Evolutionary conservation across 2,329 filamentous ascomycete species (phyloP).

Genomic region (Fusarium armeniacum): DNA sequence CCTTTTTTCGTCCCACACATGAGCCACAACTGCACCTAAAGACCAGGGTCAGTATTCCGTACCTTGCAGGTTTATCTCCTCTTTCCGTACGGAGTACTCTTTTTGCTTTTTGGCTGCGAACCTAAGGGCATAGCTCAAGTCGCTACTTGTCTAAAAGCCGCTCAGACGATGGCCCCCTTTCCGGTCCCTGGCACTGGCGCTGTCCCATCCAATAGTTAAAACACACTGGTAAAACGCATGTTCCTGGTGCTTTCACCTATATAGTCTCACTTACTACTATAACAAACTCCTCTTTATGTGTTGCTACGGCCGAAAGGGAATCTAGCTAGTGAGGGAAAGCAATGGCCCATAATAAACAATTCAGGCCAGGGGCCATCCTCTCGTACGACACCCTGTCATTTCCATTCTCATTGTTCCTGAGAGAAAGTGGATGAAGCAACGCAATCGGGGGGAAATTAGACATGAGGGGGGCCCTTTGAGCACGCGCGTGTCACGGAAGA

Average conservation of each 20-base stretch:
- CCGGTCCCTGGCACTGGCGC: background rate
- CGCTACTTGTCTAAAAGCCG: background rate
- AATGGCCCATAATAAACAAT: constrained; percentile 24
- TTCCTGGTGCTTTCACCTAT: constrained; percentile 21
- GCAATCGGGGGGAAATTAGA: constrained; percentile 43
- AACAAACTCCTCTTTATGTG: constrained; percentile 12
- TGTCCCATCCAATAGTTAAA: constrained; percentile 4
- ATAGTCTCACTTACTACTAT: constrained; percentile 20
- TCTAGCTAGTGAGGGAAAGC: constrained; percentile 30
- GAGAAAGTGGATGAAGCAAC: constrained; percentile 34
- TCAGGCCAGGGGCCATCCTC: constrained; percentile 3
- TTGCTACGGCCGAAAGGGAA: constrained; percentile 14
- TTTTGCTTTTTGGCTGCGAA: constrained; percentile 27
- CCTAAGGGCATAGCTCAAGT: constrained; percentile 20
- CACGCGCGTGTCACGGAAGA: constrained; percentile 24
- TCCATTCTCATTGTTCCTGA: constrained; percentile 1
- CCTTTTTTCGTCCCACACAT: constrained; percentile 10
- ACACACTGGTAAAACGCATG: constrained; percentile 24
- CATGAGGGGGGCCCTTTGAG: constrained; percentile 19
- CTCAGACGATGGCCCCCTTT: background rate
- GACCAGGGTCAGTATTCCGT: constrained; percentile 9
- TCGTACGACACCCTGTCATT: constrained; percentile 19
- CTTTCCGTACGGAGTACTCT: background rate
- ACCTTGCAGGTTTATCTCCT: constrained; percentile 3
- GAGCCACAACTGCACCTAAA: constrained; percentile 40